These are phyloP conservation scores for Trichoderma hamatum DNA, from an alignment of 2,329 filamentous ascomycete genomes.

Conservation along the genomic window DNA sequence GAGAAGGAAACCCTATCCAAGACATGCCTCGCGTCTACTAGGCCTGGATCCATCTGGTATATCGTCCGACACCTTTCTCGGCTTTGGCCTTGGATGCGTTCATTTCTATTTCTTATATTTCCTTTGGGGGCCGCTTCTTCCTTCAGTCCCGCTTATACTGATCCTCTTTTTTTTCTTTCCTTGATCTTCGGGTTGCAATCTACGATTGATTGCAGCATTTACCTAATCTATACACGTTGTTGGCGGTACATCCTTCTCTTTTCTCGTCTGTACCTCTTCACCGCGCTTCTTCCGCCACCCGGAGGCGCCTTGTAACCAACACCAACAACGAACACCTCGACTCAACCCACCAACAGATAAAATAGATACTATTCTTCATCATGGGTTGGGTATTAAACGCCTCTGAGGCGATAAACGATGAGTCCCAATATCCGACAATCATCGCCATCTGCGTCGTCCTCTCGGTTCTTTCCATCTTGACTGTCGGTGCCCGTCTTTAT, in stretches of 20 bases:
- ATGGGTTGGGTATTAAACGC: constrained; percentile 59
- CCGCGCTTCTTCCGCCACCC: not conserved
- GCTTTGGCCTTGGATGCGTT: constrained; percentile 2
- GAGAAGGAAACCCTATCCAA: constrained; percentile 15
- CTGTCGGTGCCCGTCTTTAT: constrained; percentile 48
- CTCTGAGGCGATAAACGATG: constrained; percentile 48
- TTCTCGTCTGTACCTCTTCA: not conserved
- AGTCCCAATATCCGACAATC: constrained; percentile 53
- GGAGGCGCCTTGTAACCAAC: constrained; percentile 11
- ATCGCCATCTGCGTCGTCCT: constrained; percentile 52
- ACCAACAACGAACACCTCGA: not conserved
- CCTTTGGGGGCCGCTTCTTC: not conserved
- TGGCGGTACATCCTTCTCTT: not conserved
- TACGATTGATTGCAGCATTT: not conserved
- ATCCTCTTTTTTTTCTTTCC: constrained; percentile 7
- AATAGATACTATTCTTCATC: constrained; percentile 8
- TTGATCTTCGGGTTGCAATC: not conserved
- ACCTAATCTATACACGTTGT: not conserved
- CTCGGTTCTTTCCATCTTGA: constrained; percentile 46
- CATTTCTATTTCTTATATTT: constrained; percentile 15
- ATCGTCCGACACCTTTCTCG: constrained; percentile 17
- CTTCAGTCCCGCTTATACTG: constrained; percentile 11
- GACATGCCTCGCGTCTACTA: constrained; percentile 14
- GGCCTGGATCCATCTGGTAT: constrained; percentile 10
- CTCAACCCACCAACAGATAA: not conserved